These are phyloP conservation scores for Solanum gandarillasii DNA, from an alignment of 257 asterid genomes.

Conservation along the genomic window DNA sequence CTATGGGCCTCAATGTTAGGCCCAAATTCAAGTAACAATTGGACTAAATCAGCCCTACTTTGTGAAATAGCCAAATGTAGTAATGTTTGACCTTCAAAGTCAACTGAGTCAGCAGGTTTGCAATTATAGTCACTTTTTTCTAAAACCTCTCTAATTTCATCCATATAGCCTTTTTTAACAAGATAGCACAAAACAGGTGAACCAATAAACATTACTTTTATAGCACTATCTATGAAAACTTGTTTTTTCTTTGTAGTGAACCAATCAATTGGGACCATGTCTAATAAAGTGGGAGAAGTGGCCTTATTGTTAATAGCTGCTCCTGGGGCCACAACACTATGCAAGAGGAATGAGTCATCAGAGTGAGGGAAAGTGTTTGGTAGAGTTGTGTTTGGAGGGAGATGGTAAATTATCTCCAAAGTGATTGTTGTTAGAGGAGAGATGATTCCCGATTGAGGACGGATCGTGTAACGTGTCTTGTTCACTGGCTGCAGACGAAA, in stretches of 20 bases:
- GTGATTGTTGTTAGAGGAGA: slow-evolving; percentile 42
- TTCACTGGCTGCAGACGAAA: slow-evolving; percentile 51
- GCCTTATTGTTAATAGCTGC: slow-evolving; percentile 31
- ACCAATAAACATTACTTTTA: slow-evolving; percentile 61
- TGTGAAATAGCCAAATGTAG: slow-evolving; percentile 54
- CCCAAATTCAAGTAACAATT: slow-evolving; percentile 49
- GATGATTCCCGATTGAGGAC: slow-evolving; percentile 66
- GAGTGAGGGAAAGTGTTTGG: slow-evolving; percentile 45
- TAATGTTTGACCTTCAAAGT: slow-evolving; percentile 46
- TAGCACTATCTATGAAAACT: slow-evolving; percentile 68
- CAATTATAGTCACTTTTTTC: slow-evolving; percentile 48
- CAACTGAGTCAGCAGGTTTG: slow-evolving; percentile 45
- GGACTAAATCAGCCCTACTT: slow-evolving; percentile 66
- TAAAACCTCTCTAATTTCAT: slow-evolving; percentile 56
- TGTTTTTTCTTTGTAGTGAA: slow-evolving; percentile 73
- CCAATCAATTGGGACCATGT: slow-evolving; percentile 60
- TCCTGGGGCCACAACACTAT: slow-evolving; percentile 72
- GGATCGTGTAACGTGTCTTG: slow-evolving; percentile 32
- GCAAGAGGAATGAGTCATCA: slow-evolving; percentile 49
- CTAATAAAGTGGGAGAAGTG: slow-evolving; percentile 18
- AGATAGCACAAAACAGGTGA: slow-evolving; percentile 32
- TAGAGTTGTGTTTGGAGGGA: slow-evolving; percentile 23
- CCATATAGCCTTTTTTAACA: slow-evolving; percentile 44
- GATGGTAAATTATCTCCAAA: slow-evolving; percentile 41
- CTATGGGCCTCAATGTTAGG: slow-evolving; percentile 40